Evolutionary conservation across 2,329 filamentous ascomycete species (phyloP).

Genomic region (Penicillium glabrum): DNA sequence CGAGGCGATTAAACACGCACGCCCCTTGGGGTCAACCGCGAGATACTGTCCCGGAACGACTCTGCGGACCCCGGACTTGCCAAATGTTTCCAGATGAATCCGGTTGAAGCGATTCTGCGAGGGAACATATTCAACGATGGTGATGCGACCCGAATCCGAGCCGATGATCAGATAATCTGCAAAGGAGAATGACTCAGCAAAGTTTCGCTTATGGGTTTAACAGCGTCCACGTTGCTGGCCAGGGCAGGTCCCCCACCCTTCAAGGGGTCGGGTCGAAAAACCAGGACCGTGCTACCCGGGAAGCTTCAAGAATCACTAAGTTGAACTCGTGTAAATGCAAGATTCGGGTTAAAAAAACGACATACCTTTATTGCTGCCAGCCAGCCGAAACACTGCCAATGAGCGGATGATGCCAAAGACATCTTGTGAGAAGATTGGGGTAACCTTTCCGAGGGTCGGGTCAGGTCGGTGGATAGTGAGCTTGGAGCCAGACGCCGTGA

Average conservation of each 20-base stretch:
- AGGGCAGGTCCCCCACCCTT: constrained; percentile 33
- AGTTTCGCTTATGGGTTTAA: constrained; percentile 29
- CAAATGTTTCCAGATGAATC: constrained; percentile 94
- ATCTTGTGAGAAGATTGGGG: constrained; percentile 85
- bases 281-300: constrained; percentile 52
- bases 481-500: constrained; percentile 87
- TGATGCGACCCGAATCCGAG: constrained; percentile 92
- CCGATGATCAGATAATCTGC: constrained; percentile 93
- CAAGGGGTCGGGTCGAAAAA: constrained; percentile 30
- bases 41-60: constrained; percentile 96
- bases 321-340: constrained; percentile 47
- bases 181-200: constrained; percentile 41
- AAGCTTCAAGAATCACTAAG: constrained; percentile 71
- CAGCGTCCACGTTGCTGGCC: constrained; percentile 33
- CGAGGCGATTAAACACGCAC: constrained; percentile 90
- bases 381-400: constrained; percentile 84
- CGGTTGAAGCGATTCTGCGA: constrained; percentile 83
- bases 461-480: constrained; percentile 86
- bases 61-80: constrained; percentile 90
- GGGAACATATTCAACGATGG: constrained; percentile 87
- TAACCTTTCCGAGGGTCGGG: constrained; percentile 79
- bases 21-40: constrained; percentile 90
- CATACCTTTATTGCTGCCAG: constrained; percentile 95
- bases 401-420: constrained; percentile 93
- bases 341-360: constrained; percentile 15